Percentiles rank a stretch among this genome's conserved stretches.
phyloP scores from a whole-genome alignment of 2,329 filamentous ascomycete genomes.

The Exophiala sp. region DNA sequence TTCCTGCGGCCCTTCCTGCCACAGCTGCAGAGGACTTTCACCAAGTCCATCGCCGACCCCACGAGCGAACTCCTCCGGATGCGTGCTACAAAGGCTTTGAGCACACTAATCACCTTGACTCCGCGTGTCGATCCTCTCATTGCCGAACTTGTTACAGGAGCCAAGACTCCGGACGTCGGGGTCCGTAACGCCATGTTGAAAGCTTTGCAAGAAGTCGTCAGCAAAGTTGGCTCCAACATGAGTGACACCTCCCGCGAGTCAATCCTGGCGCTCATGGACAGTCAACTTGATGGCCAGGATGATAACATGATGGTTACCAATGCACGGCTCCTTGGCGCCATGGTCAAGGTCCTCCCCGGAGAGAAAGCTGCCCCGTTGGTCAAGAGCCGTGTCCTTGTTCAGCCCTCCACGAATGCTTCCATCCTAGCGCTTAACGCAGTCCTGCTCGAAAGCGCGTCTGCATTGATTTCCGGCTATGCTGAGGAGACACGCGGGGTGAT shows the following conservation, averaged over 20 bases:
- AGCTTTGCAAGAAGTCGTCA: conserved; percentile 90
- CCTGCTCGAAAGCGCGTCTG: conserved; percentile 68
- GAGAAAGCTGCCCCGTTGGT: conserved; percentile 60
- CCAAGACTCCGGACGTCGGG: conserved; percentile 78
- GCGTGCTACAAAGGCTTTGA: conserved; percentile 85
- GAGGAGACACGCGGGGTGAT: conserved; percentile 73
- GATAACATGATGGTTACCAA: conserved; percentile 76
- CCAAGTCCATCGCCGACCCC: conserved; percentile 87
- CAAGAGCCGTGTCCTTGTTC: conserved; percentile 70
- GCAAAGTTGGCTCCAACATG: conserved; percentile 92
- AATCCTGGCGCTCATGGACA: conserved; percentile 84
- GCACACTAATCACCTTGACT: conserved; percentile 91
- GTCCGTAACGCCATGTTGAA: conserved; percentile 96
- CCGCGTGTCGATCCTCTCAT: conserved; percentile 93
- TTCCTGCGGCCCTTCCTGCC: conserved; percentile 96
- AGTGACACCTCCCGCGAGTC: conserved; percentile 78
- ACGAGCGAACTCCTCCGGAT: conserved; percentile 82
- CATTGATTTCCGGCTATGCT: conserved; percentile 61
- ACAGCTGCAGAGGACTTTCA: conserved; percentile 93
- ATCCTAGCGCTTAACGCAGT: conserved; percentile 84
- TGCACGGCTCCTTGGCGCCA: conserved; percentile 78
- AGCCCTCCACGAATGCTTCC: conserved; percentile 69
- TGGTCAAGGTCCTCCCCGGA: conserved; percentile 76
- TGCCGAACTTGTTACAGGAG: conserved; percentile 85
- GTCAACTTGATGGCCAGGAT: conserved; percentile 68